Evolutionary conservation across 2,329 filamentous ascomycete species (phyloP).

Genomic region (Fusarium armeniacum): DNA sequence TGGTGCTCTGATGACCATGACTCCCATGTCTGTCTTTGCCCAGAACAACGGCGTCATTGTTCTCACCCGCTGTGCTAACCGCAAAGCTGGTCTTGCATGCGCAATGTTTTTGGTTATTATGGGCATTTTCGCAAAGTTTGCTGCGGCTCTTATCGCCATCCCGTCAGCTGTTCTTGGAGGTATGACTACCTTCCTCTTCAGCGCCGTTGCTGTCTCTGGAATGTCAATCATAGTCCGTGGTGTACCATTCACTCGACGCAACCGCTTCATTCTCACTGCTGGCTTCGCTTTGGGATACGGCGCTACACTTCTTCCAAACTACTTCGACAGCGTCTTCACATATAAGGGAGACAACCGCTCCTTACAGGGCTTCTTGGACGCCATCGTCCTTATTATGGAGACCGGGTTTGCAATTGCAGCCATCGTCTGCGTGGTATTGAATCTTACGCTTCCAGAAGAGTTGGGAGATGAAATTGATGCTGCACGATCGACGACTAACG

Average conservation of each 20-base stretch:
- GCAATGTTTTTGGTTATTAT: constrained; percentile 83
- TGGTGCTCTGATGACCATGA: constrained; percentile 82
- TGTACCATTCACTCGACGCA: constrained; percentile 81
- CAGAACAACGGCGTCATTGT: constrained; percentile 91
- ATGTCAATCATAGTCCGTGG: constrained; percentile 79
- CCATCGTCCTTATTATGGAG: constrained; percentile 79
- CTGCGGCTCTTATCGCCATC: constrained; percentile 82
- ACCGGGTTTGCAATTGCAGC: constrained; percentile 83
- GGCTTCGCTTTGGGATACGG: constrained; percentile 80
- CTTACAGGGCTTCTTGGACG: constrained; percentile 80
- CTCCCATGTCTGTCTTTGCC: constrained; percentile 83
- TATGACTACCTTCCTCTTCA: constrained; percentile 86
- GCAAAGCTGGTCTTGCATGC: constrained; percentile 83
- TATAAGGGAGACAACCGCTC: constrained; percentile 77
- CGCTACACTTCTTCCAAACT: constrained; percentile 74
- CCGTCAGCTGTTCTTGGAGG: constrained; percentile 75
- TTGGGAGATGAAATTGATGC: constrained; percentile 69
- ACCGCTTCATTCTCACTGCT: constrained; percentile 84
- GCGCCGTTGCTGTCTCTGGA: constrained; percentile 81
- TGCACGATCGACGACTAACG: constrained; percentile 36
- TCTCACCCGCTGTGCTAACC: constrained; percentile 83
- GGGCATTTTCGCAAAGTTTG: constrained; percentile 87
- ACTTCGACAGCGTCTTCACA: constrained; percentile 79
- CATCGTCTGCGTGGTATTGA: constrained; percentile 78
- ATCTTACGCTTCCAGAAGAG: constrained; percentile 80